Conservation (phyloP, 352 stramenopile species). For the Phytophthora podocarpi region DNA sequence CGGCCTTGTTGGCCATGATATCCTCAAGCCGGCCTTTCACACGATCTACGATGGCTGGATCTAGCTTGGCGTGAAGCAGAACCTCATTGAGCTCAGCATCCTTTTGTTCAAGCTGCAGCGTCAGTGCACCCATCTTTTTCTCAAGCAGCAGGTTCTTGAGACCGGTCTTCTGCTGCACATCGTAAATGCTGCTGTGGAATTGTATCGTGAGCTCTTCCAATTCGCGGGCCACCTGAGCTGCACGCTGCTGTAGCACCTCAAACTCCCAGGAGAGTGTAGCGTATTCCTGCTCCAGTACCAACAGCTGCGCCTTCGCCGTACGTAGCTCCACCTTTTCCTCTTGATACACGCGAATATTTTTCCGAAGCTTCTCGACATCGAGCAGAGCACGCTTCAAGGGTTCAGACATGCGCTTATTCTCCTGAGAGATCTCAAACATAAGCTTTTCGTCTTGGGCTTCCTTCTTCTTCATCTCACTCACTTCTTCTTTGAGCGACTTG, state of each 20-base stretch:
- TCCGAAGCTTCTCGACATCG: slow-evolving; percentile 75
- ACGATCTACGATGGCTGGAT: slow-evolving; percentile 79
- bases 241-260: slow-evolving; percentile 92
- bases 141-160: slow-evolving; percentile 95
- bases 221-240: slow-evolving; percentile 85
- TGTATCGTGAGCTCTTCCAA: slow-evolving; percentile 88
- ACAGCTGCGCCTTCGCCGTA: slow-evolving; percentile 69
- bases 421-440: slow-evolving; percentile 94
- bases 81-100: slow-evolving; percentile 94
- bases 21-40: slow-evolving; percentile 90
- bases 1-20: slow-evolving; percentile 90
- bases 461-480: slow-evolving; percentile 94
- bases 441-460: slow-evolving; percentile 94
- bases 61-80: slow-evolving; percentile 90
- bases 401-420: slow-evolving; percentile 96
- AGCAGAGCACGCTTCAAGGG: slow-evolving; percentile 91
- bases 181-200: slow-evolving; percentile 91
- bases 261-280: slow-evolving; percentile 93
- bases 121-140: slow-evolving; percentile 91
- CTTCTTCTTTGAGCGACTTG: slow-evolving; percentile 95
- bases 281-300: slow-evolving; percentile 90
- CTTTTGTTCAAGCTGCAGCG: slow-evolving; percentile 87
- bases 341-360: slow-evolving; percentile 72
- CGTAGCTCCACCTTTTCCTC: slow-evolving; percentile 74
- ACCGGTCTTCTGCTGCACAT: slow-evolving; percentile 93